Base-by-base conservation (phyloP, 768 basidiomycete species). In the Termitomyces sp. region DNA sequence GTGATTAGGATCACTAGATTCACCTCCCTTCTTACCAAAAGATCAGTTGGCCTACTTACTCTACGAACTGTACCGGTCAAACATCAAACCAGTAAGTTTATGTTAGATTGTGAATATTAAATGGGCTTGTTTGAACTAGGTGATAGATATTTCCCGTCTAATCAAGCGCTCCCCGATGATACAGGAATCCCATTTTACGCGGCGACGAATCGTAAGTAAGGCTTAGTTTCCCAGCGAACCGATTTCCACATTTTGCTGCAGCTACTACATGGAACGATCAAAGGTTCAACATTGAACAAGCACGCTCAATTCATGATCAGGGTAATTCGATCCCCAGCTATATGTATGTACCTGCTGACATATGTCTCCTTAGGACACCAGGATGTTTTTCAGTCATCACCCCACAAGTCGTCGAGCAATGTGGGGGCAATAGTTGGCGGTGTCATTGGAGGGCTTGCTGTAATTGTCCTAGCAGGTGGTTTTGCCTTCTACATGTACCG, bases 101-200 rank as follows among this genome's bases (percentile, higher is more conserved):
- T 16, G 13, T 24, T 13, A 7, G 5, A 36, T 38, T 36, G 28
- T 11, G 5, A 24, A 13, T 1, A 16, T 18, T 20, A 6, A 24
- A 49, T 24, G n/a, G 18, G 16, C 33, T 42, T 4, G 49, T n/a
- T n/a, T 28, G 22, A 22, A 39, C 24, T 55, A 6, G 32, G 1
- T 13, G 32, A 33, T 51, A 81, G 79, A 13, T 75, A 75, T 50
- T 85, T 80, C 63, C 84, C 83, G 15, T 59, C 70, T 5, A 67
- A 44, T 32, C 32, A 76, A 33, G 63, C 71, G 3, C 66, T 81
- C 7, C 69, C 73, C 3, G 51, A 63, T 7, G 71, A 68, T 33
- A 67, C 68, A 16, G 70, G 72, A 0, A 79, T 86, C 51, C 84
- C 84, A n/a, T 74, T 64, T 49, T 86, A 82, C 78, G 82, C 84